A percentile compares a stretch with the other conserved stretches of the same genome.
Evolutionary conservation across 495 filamentous ascomycete species (phyloP).

Genomic region (Penicillium simplicissimum): DNA sequence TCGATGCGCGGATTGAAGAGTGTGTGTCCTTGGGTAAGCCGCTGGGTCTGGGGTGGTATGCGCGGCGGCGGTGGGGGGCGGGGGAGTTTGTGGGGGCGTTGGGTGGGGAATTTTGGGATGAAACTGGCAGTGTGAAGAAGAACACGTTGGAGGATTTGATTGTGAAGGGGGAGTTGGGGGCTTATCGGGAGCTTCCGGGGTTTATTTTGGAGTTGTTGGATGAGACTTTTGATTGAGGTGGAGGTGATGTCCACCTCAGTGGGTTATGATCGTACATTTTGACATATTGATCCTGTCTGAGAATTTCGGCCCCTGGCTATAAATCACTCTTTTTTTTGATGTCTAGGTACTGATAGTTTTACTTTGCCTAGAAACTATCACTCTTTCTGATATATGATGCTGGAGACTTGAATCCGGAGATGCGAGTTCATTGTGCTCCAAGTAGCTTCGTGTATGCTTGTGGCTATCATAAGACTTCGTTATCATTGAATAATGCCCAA

Average conservation of each 20-base stretch:
- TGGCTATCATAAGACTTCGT: neutral
- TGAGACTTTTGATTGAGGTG: neutral
- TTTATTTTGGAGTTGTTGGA: neutral
- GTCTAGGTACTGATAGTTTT: no score
- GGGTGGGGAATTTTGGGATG: slow-evolving; percentile 10
- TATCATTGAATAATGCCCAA: neutral
- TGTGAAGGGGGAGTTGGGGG: neutral
- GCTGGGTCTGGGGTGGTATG: slow-evolving; percentile 15
- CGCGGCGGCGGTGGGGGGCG: slow-evolving; percentile 22
- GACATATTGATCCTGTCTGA: no score
- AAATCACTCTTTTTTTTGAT: no score
- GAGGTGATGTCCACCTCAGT: no score
- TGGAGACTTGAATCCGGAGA: neutral
- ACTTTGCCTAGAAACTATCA: no score
- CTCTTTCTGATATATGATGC: no score
- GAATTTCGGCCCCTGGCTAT: no score
- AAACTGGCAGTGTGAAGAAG: neutral
- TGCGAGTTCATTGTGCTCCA: neutral
- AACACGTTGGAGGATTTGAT: slow-evolving; percentile 13
- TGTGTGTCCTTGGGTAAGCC: neutral
- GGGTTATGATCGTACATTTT: neutral
- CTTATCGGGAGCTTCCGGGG: slow-evolving; percentile 2
- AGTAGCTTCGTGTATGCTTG: neutral
- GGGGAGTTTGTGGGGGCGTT: slow-evolving; percentile 16
- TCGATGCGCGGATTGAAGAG: slow-evolving; percentile 10